Evolutionary conservation across 176 grass and related monocot species (phyloP).

Genomic region (Bothriochloa decipiens): DNA sequence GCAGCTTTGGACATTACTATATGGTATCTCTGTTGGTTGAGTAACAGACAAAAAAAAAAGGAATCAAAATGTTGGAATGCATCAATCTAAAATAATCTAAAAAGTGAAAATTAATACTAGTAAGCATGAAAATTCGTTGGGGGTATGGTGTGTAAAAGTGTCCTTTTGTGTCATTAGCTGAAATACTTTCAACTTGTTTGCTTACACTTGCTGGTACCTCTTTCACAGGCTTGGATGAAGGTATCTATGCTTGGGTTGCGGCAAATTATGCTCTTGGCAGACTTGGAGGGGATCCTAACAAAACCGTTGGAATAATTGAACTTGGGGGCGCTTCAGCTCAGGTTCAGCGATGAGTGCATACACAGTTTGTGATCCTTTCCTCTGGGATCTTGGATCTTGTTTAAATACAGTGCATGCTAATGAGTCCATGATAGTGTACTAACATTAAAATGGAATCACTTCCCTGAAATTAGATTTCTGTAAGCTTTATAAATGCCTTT

Average conservation of each 20-base stretch:
- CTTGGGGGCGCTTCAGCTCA: constrained; percentile 91
- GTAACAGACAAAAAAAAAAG: not conserved
- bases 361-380: not conserved
- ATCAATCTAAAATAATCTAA: not conserved
- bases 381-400: not conserved
- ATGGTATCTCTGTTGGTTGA: not conserved
- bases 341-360: constrained; percentile 46
- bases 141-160: not conserved
- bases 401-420: not conserved
- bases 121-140: not conserved
- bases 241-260: constrained; percentile 89
- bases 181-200: not conserved
- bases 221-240: constrained; percentile 81
- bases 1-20: not conserved
- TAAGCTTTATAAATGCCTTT: not conserved
- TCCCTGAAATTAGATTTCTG: not conserved
- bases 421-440: not conserved
- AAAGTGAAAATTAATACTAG: not conserved
- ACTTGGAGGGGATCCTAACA: constrained; percentile 77
- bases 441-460: constrained; percentile 10
- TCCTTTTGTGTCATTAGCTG: constrained; percentile 22
- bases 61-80: not conserved
- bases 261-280: constrained; percentile 92
- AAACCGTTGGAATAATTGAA: constrained; percentile 94
- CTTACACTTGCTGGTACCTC: constrained; percentile 22